A percentile compares a stretch with the other conserved stretches of the same genome.
phyloP scores from a whole-genome alignment of 2,329 filamentous ascomycete species.

The Stagonosporopsis cucurbitacearum region DNA sequence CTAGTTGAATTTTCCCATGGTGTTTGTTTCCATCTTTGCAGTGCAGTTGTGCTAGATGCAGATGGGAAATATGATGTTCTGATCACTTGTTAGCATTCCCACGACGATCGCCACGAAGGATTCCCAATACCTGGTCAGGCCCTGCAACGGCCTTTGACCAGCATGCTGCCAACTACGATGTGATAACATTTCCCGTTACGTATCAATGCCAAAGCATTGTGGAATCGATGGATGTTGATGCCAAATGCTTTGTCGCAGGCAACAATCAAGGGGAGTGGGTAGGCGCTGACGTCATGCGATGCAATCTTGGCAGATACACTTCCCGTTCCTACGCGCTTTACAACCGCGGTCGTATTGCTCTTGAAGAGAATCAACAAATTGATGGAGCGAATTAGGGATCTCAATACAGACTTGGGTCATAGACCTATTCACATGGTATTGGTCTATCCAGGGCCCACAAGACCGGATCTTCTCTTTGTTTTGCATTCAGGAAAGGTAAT shows the following conservation, averaged over 20 bases:
- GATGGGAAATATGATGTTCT: constrained; percentile 22
- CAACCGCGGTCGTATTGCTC: background rate
- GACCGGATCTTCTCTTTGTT: too few species aligned
- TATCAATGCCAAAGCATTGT: constrained; percentile 22
- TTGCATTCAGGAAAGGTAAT: background rate
- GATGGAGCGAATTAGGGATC: too few species aligned
- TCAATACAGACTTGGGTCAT: too few species aligned
- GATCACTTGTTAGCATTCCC: constrained; percentile 26
- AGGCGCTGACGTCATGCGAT: constrained; percentile 13
- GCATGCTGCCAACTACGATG: constrained; percentile 29
- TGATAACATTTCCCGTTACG: constrained; percentile 24
- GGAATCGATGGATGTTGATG: constrained; percentile 1
- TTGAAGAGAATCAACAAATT: background rate
- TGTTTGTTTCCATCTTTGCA: constrained; percentile 1
- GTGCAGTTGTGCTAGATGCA: background rate
- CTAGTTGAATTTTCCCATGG: constrained; percentile 25
- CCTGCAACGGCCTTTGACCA: constrained; percentile 25
- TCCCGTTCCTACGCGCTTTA: background rate
- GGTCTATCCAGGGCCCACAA: too few species aligned
- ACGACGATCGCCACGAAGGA: constrained; percentile 29
- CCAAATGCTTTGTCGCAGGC: constrained; percentile 6
- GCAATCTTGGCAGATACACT: constrained; percentile 7
- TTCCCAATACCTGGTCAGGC: constrained; percentile 32
- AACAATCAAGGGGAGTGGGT: constrained; percentile 1
- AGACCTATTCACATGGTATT: too few species aligned